Base-by-base conservation (phyloP, 2,329 filamentous ascomycete species). In the Seiridium cupressi region DNA sequence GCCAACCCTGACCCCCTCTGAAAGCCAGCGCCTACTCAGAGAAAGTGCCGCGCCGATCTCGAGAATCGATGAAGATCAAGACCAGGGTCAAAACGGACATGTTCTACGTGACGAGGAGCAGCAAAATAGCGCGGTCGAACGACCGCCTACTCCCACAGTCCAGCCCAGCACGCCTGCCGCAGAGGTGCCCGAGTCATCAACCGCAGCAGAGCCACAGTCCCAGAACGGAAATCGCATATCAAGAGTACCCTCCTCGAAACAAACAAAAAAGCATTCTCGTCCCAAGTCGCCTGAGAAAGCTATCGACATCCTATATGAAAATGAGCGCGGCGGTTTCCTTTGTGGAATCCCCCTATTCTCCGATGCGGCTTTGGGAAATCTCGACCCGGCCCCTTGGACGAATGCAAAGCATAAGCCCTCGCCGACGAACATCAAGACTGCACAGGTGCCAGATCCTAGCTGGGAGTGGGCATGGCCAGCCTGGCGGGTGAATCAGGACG, bases 271-370 rank as follows among this genome's bases (percentile, higher is more conserved):
- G n/a, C 55, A 57, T 3, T 38, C 34, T 11, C 55, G 55, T n/a
- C 54, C 58, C 11, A 69, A 66, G 61, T 62, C 74, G 60, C 76
- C 70, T 63, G 82, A 77, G 71, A 79, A 80, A 2, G 88, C 85
- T 35, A 87, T 98, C 62, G 95, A 99, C 64, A 85, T 98, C 4
- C 81, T 99, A 0, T 98, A 96, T 74, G 95, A 99, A 74, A 99
- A 99, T 70, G 91, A 99, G 77, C 86, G 95, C 60, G 95, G 95
- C 9, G 88, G 87, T 44, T 96, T 97, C 70, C 81, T 96, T 63
- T 98, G 94, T 69, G 94, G 95, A 35, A 84, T 93, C 10, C 89
- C 93, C 0, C 83, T 96, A n/a, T 99, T 97, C 79, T 96, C 93
- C 1, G 84, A 87, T 6, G 89, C 89, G 63, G 94, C 93, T 1